phyloP scores from a whole-genome alignment of 75 land plant genomes.

The Sequoiadendron giganteum region DNA sequence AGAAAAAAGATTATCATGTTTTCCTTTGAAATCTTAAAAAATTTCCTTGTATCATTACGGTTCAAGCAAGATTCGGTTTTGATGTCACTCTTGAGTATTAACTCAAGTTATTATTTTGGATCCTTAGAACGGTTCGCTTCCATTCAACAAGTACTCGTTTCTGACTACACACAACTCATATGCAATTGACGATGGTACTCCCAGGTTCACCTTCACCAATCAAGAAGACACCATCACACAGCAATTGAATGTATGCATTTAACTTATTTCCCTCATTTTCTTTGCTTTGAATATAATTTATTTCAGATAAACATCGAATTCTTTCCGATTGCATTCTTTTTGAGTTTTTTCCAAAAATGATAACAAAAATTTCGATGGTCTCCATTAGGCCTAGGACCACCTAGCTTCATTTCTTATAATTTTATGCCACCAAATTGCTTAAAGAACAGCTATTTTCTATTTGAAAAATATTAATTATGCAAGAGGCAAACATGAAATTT shows the following conservation, averaged over 20 bases:
- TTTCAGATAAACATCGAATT: not conserved
- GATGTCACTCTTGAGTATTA: not conserved
- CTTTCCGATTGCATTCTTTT: not conserved
- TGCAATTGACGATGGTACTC: conserved; percentile 22
- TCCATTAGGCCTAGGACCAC: not conserved
- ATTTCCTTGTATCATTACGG: not conserved
- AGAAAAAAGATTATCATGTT: not conserved
- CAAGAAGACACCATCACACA: conserved; percentile 69
- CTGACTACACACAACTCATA: conserved; percentile 82
- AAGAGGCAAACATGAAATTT: not conserved
- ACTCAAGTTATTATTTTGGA: not conserved
- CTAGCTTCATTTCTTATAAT: not conserved
- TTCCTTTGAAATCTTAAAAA: not conserved
- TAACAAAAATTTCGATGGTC: not conserved
- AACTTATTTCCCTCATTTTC: not conserved
- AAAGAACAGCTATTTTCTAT: not conserved
- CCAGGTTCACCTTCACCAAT: conserved; percentile 28
- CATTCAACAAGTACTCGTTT: conserved; percentile 83
- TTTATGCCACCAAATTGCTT: not conserved
- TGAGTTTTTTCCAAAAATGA: not conserved
- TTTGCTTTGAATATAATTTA: not conserved
- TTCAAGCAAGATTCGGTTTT: not conserved
- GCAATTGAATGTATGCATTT: conserved; percentile 59
- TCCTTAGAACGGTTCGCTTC: conserved; percentile 22
- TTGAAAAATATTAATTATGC: not conserved